Evolutionary conservation across 139 green algal species (phyloP), one percentile per base, ranked within the genome.

Genomic region (Picochlorum costavermella): DNA sequence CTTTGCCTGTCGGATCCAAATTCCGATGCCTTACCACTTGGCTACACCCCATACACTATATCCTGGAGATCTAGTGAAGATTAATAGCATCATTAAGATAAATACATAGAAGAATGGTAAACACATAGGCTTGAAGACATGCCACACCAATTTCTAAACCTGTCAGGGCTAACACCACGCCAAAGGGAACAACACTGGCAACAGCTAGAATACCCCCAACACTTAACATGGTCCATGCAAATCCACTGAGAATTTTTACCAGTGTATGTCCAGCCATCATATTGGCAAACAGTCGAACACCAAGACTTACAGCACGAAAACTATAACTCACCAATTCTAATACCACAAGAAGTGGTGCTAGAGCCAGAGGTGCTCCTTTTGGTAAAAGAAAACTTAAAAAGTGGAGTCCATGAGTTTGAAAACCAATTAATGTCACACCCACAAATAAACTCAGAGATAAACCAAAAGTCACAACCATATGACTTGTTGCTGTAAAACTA

Each of bases 361-460:
- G 64, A 56, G 69, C 33, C 62, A 84, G 59, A 61, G 80, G 80
- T 43, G 78, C 77, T 63, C 80, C 80, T 68, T 82, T 80, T 50
- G 80, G 80, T 40, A 86, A 68, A 53, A 86, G 67, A 64, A 86
- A 87, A 62, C 75, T 83, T 65, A 86, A 86, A 70, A 86, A 87
- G 73, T 86, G 75, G 68, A 86, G 59, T 44, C 81, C 81, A 65
- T 88, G 81, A 56, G 58, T 66, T 68, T 88, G 74, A 71, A 88
- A 86, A 55, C 81, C 81, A 60, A 88, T 71, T 69, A 81, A 71
- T 58, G 81, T 88, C 51, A 88, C 64, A 33, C 81, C 77, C 65
- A 87, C 75, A 78, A 88, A 88, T 56, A 88, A 67, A 55, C 74
- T 79, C 33, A 88, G 60, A 37, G 76, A 84, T 70, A 88, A 73